Evolutionary conservation across 768 basidiomycete genomes (phyloP).

Genomic region (Xerocomus brunneocitrinus): DNA sequence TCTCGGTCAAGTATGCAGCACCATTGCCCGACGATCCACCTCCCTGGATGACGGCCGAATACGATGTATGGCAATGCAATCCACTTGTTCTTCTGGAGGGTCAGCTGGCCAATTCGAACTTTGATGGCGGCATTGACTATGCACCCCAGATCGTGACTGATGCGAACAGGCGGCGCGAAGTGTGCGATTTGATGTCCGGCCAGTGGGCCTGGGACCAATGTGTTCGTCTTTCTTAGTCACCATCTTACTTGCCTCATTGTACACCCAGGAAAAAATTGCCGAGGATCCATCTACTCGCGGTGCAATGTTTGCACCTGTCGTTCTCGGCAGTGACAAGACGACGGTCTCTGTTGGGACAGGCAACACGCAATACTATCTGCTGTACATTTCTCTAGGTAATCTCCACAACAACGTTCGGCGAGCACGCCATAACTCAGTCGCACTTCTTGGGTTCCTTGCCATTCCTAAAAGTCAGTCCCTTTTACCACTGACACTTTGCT

Average conservation of each 20-base stretch:
- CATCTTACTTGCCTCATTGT: no score
- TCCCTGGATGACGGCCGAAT: conserved; percentile 24
- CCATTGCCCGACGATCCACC: conserved; percentile 5
- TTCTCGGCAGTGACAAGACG: conserved; percentile 18
- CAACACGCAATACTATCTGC: conserved; percentile 11
- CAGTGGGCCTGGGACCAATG: conserved; percentile 10
- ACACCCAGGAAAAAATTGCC: conserved; percentile 23
- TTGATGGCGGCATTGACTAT: background rate
- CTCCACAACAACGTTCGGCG: conserved; percentile 7
- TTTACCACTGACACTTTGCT: background rate
- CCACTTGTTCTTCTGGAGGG: background rate
- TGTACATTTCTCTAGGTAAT: conserved; percentile 18
- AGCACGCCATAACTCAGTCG: conserved; percentile 1
- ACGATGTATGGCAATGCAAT: conserved; percentile 26
- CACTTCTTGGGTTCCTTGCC: conserved; percentile 21
- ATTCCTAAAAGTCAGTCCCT: conserved; percentile 27
- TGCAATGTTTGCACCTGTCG: conserved; percentile 9
- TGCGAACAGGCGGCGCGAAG: background rate
- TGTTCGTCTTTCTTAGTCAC: no score
- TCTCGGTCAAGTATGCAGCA: conserved; percentile 27
- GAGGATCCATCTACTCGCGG: conserved; percentile 12
- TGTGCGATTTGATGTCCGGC: conserved; percentile 6
- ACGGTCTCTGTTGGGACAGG: conserved; percentile 11
- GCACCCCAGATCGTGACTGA: background rate
- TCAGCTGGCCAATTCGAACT: background rate